phyloP scores from a whole-genome alignment of 352 stramenopile species.

The Pythium plurisporium region DNA sequence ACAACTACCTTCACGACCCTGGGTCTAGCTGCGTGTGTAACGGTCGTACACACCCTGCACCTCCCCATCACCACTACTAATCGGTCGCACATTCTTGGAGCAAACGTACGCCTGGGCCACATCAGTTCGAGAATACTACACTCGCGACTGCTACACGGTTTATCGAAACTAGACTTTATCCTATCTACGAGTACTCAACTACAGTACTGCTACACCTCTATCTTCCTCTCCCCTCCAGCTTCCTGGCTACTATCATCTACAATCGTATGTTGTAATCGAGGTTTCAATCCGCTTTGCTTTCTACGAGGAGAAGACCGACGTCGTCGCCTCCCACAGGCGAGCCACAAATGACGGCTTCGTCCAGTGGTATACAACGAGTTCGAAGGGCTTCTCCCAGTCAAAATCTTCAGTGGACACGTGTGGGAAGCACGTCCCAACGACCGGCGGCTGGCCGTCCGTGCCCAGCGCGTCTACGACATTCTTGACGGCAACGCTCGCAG shows the following conservation, averaged over 20 bases:
- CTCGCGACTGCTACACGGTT: too few species aligned
- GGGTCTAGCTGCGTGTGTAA: too few species aligned
- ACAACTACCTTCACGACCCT: slow-evolving; percentile 5
- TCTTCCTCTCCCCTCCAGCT: too few species aligned
- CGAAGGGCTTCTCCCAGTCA: slow-evolving; percentile 34
- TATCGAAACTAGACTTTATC: too few species aligned
- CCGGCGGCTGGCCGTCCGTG: not conserved
- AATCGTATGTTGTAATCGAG: not conserved
- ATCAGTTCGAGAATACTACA: too few species aligned
- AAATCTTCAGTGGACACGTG: slow-evolving; percentile 64
- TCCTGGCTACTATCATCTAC: too few species aligned
- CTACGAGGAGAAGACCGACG: slow-evolving; percentile 3
- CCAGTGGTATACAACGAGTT: slow-evolving; percentile 40
- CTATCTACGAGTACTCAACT: too few species aligned
- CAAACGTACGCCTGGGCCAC: too few species aligned
- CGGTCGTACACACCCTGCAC: too few species aligned
- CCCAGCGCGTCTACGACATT: slow-evolving; percentile 13
- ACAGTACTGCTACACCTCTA: too few species aligned
- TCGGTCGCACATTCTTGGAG: too few species aligned
- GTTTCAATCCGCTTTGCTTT: not conserved
- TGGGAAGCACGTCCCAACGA: slow-evolving; percentile 40
- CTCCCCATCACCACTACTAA: too few species aligned
- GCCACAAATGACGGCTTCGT: not conserved
- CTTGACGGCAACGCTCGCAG: slow-evolving; percentile 36
- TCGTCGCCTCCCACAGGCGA: slow-evolving; percentile 2